These are phyloP conservation scores for Epichloe festucae DNA, from an alignment of 2,329 filamentous ascomycete species.

Conservation along the genomic window DNA sequence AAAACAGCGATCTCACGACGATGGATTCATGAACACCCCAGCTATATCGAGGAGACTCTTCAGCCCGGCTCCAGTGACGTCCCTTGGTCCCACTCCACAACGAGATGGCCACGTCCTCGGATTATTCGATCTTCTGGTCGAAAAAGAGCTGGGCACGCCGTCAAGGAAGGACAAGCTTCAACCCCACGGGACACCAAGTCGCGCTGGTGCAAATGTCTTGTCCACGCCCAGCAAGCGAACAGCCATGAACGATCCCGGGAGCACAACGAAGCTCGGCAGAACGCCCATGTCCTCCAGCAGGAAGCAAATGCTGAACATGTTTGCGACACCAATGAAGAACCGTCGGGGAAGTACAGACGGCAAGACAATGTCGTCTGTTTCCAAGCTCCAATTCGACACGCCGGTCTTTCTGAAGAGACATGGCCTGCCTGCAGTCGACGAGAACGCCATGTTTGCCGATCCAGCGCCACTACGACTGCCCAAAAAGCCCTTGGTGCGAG, in stretches of 20 bases:
- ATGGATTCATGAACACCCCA: slow-evolving; percentile 40
- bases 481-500: slow-evolving; percentile 50
- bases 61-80: slow-evolving; percentile 43
- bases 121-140: slow-evolving; percentile 57
- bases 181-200: slow-evolving; percentile 1
- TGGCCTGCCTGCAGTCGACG: slow-evolving; percentile 38
- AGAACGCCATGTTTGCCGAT: slow-evolving; percentile 38
- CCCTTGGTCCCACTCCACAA: slow-evolving; percentile 67
- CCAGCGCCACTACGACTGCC: slow-evolving; percentile 39
- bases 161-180: slow-evolving; percentile 27
- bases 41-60: slow-evolving; percentile 45
- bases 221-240: slow-evolving; percentile 34
- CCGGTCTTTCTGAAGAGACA: slow-evolving; percentile 53
- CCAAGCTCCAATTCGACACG: slow-evolving; percentile 50
- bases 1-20: slow-evolving; percentile 23
- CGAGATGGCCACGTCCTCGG: slow-evolving; percentile 65
- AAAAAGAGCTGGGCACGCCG: slow-evolving; percentile 36
- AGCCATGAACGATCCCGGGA: slow-evolving; percentile 16
- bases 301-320: slow-evolving; percentile 46
- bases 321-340: slow-evolving; percentile 51
- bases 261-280: slow-evolving; percentile 23
- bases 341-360: slow-evolving; percentile 24
- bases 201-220: slow-evolving; percentile 15
- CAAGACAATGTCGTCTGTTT: slow-evolving; percentile 36
- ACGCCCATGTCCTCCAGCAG: slow-evolving; percentile 47